A percentile compares a stretch with the other conserved stretches of the same genome.
Conservation (phyloP, 306 rosid genomes). For the Senna siamea region DNA sequence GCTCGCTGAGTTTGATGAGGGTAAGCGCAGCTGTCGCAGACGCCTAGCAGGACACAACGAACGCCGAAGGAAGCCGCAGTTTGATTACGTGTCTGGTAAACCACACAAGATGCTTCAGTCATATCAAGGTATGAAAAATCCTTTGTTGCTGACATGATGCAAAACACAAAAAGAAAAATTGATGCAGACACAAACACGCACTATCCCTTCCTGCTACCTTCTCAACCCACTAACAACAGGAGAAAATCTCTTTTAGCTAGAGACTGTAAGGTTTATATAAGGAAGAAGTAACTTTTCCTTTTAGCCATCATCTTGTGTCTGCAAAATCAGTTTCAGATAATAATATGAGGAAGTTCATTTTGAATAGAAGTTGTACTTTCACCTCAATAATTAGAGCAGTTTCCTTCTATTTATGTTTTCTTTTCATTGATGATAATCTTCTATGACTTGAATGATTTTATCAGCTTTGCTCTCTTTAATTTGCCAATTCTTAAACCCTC, state of each 20-base stretch:
- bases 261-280: background rate
- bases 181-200: background rate
- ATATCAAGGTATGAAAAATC: constrained; percentile 60
- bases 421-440: background rate
- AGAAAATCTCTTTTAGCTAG: background rate
- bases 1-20: constrained; percentile 77
- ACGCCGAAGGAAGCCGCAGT: constrained; percentile 78
- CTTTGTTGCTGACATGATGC: background rate
- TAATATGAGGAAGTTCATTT: background rate
- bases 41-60: constrained; percentile 89
- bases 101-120: constrained; percentile 58
- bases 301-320: background rate
- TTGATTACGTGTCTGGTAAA: constrained; percentile 57
- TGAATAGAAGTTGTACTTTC: background rate
- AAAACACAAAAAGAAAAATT: background rate
- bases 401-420: background rate
- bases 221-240: background rate
- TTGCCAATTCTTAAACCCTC: background rate
- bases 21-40: constrained; percentile 87
- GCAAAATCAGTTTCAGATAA: background rate
- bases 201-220: background rate
- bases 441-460: background rate
- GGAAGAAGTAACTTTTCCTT: background rate
- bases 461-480: background rate
- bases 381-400: background rate